Evolutionary conservation across 768 basidiomycete species (phyloP).

Genomic region (Calvatia gigantea): DNA sequence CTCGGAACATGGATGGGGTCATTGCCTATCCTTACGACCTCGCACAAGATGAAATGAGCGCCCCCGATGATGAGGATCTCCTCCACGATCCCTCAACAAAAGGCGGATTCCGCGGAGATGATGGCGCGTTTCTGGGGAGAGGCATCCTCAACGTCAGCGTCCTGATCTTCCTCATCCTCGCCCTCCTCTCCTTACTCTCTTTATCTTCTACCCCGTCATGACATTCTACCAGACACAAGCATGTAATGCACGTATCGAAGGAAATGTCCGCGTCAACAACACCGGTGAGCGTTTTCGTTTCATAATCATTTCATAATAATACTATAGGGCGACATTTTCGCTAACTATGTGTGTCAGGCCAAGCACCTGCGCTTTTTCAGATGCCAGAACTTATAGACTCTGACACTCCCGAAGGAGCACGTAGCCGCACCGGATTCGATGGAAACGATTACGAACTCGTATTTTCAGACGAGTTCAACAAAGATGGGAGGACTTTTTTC

Average conservation of each 20-base stretch:
- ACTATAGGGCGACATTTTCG: no score
- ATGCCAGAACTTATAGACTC: conserved; percentile 66
- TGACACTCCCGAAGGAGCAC: conserved; percentile 60
- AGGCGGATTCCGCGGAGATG: conserved; percentile 20
- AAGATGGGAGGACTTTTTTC: conserved; percentile 61
- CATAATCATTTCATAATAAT: neutral
- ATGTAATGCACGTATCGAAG: conserved; percentile 44
- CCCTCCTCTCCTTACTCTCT: conserved; percentile 68
- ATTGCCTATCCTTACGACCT: conserved; percentile 76
- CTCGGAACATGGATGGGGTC: conserved; percentile 36
- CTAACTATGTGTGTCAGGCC: no score
- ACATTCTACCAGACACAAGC: conserved; percentile 40
- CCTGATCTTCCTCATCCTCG: conserved; percentile 56
- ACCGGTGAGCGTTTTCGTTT: conserved; percentile 27
- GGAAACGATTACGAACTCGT: conserved; percentile 64
- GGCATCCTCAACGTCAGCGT: conserved; percentile 65
- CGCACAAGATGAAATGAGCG: conserved; percentile 47
- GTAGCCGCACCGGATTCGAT: conserved; percentile 68
- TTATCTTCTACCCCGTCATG: conserved; percentile 78
- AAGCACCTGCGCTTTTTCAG: conserved; percentile 54
- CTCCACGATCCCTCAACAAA: conserved; percentile 59
- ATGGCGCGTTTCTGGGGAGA: conserved; percentile 38
- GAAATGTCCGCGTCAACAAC: conserved; percentile 63
- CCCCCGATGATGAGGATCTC: conserved; percentile 69
- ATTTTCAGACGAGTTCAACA: conserved; percentile 77